These are phyloP conservation scores for Aspergillus ellipticus DNA, from an alignment of 495 filamentous ascomycete genomes.

Conservation along the genomic window DNA sequence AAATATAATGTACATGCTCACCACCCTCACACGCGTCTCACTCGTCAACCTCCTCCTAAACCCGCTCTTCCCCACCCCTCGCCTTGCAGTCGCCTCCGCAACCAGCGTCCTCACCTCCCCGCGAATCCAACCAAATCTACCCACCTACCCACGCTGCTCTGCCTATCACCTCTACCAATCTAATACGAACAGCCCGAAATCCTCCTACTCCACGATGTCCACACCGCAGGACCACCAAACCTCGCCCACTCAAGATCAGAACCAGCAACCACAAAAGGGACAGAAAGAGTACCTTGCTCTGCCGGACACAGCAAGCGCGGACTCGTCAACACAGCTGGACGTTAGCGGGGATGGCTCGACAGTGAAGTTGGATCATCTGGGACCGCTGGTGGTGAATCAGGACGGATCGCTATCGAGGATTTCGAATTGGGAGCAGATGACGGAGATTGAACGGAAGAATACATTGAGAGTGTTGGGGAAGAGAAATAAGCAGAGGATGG, in stretches of 20 bases:
- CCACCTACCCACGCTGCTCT: constrained; percentile 1
- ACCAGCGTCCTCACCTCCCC: neutral
- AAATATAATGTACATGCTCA: constrained; percentile 2
- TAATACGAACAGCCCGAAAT: too few species aligned
- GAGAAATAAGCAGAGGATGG: constrained; percentile 59
- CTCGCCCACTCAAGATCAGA: constrained; percentile 5
- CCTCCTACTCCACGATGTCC: constrained; percentile 14
- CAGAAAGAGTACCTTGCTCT: constrained; percentile 29
- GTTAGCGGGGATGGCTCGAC: constrained; percentile 43
- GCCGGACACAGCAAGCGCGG: constrained; percentile 17
- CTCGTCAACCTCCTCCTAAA: constrained; percentile 27
- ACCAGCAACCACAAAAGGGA: constrained; percentile 4
- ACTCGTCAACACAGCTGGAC: constrained; percentile 31
- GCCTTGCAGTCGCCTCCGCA: constrained; percentile 6
- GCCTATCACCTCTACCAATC: neutral
- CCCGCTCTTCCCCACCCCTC: constrained; percentile 7
- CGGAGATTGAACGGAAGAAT: constrained; percentile 56
- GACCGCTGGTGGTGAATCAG: constrained; percentile 64
- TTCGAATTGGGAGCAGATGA: constrained; percentile 65
- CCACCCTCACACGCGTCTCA: constrained; percentile 20
- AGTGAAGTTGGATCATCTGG: constrained; percentile 55
- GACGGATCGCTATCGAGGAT: constrained; percentile 65
- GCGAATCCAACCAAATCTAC: constrained; percentile 9
- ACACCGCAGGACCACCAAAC: neutral
- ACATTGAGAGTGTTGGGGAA: constrained; percentile 59